Evolutionary conservation across 2,329 filamentous ascomycete genomes (phyloP).

Genomic region (Colletotrichum costaricense): DNA sequence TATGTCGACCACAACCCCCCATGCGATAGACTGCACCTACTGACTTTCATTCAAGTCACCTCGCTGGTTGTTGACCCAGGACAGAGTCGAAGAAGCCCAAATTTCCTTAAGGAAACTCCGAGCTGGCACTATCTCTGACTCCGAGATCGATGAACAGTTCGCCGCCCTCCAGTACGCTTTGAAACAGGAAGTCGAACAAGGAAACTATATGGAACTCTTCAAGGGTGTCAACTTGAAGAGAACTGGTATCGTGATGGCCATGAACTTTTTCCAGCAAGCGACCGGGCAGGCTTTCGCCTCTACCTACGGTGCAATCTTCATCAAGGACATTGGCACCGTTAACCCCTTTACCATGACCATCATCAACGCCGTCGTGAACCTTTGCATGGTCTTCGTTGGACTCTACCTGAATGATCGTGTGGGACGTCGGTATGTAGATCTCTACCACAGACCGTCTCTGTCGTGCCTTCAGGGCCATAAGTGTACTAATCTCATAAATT

Average conservation of each 20-base stretch:
- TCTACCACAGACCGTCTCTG: too few species aligned
- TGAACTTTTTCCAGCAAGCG: constrained; percentile 39
- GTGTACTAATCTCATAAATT: not conserved
- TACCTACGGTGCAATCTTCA: constrained; percentile 41
- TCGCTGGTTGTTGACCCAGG: constrained; percentile 44
- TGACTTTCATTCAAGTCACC: constrained; percentile 37
- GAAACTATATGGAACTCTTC: constrained; percentile 41
- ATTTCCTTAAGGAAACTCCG: constrained; percentile 40
- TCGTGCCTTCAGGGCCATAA: not conserved
- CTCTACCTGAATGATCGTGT: constrained; percentile 27
- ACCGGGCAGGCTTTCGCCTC: constrained; percentile 38
- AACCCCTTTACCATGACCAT: constrained; percentile 44
- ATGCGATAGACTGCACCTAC: not conserved
- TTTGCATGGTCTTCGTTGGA: constrained; percentile 16
- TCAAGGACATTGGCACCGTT: constrained; percentile 43
- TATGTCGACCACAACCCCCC: not conserved
- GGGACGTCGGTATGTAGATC: constrained; percentile 29
- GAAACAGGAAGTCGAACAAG: constrained; percentile 24
- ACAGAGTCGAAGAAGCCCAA: constrained; percentile 44
- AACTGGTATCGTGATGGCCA: constrained; percentile 40
- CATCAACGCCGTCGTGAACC: constrained; percentile 18
- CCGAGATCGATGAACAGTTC: constrained; percentile 41
- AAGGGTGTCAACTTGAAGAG: constrained; percentile 41
- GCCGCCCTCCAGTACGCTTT: constrained; percentile 20
- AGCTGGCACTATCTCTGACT: constrained; percentile 38